Conservation (phyloP, 495 filamentous ascomycete species). For the Penicillium longicatenatum region DNA sequence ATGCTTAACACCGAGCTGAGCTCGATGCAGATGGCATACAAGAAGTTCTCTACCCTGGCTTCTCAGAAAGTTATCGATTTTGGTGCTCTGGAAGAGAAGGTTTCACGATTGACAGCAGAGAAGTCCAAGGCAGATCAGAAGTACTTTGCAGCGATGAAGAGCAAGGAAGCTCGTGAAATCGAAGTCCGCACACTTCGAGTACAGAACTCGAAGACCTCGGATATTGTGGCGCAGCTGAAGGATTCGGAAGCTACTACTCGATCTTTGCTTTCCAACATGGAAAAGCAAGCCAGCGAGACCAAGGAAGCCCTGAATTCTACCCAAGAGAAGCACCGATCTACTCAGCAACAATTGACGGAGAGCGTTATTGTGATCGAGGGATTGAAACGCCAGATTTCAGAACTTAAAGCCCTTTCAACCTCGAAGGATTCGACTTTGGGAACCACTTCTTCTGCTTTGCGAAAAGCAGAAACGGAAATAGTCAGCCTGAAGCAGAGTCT, state of each 20-base stretch:
- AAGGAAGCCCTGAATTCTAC: slow-evolving; percentile 71
- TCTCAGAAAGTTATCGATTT: slow-evolving; percentile 82
- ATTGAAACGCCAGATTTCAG: slow-evolving; percentile 72
- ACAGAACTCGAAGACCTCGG: slow-evolving; percentile 87
- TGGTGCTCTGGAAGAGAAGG: slow-evolving; percentile 72
- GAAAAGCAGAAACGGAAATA: slow-evolving; percentile 72
- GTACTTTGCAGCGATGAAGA: slow-evolving; percentile 93
- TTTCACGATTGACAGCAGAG: slow-evolving; percentile 74
- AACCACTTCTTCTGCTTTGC: slow-evolving; percentile 57
- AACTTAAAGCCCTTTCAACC: slow-evolving; percentile 69
- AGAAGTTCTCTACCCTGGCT: slow-evolving; percentile 79
- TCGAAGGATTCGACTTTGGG: slow-evolving; percentile 67
- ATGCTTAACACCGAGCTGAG: slow-evolving; percentile 85
- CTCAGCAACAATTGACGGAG: slow-evolving; percentile 72
- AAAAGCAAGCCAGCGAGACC: slow-evolving; percentile 84
- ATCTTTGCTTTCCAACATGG: slow-evolving; percentile 74
- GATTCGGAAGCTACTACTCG: slow-evolving; percentile 68
- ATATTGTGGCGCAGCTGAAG: slow-evolving; percentile 91
- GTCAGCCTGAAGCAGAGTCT: slow-evolving; percentile 72
- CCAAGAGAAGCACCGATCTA: slow-evolving; percentile 64
- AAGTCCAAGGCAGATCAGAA: slow-evolving; percentile 97
- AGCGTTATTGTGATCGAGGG: slow-evolving; percentile 66
- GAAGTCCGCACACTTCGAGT: slow-evolving; percentile 75
- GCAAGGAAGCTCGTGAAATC: slow-evolving; percentile 76
- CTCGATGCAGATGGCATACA: slow-evolving; percentile 83